Evolutionary conservation across 164 flowering plant genomes (phyloP), one percentile per base, ranked within the genome.

Genomic region (Nymphaea colorata): DNA sequence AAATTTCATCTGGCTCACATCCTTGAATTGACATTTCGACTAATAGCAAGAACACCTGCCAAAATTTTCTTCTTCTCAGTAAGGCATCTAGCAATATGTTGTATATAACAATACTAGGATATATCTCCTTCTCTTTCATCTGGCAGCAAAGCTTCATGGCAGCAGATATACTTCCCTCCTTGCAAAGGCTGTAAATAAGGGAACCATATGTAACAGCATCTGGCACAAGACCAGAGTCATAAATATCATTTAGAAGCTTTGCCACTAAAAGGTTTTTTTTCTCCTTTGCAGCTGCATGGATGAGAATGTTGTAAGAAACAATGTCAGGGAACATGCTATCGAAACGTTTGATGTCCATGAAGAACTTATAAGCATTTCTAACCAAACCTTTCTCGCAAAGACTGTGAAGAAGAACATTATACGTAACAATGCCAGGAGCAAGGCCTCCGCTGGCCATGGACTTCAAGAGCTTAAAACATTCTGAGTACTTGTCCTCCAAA

Each of bases 261-360:
- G 63, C 43, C 64, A 74, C 68, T 72, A 79, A 41, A 42, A 62
- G 25, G 70, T 65, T 43, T 42, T 78, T 67, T 42, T 59, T 66
- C 66, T 71, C 75, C 64, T 47, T 59, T 63, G 73, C 64, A 41
- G 73, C 75, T 64, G 84, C 81, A 67, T 77, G 77, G 15, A 83
- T 66, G 53, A 85, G 82, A 76, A 83, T 83, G 70, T 82, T 83
- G 64, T 78, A 85, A 17, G 83, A 73, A 43, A 70, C 74, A 3
- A 64, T 72, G 70, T 83, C 75, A 45, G 82, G 82, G 7, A 68
- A 67, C 65, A 66, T 59, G 15, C 75, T 76, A 45, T 10, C 53
- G 60, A 57, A 69, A 59, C 61, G 62, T 66, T 70, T 78, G 17
- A 78, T 55, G 68, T 70, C n/a, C 11, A 18, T 64, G 44, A 79